These are phyloP conservation scores for Neophaeococcomyces mojaviensis DNA, from an alignment of 2,329 filamentous ascomycete species.

Conservation along the genomic window DNA sequence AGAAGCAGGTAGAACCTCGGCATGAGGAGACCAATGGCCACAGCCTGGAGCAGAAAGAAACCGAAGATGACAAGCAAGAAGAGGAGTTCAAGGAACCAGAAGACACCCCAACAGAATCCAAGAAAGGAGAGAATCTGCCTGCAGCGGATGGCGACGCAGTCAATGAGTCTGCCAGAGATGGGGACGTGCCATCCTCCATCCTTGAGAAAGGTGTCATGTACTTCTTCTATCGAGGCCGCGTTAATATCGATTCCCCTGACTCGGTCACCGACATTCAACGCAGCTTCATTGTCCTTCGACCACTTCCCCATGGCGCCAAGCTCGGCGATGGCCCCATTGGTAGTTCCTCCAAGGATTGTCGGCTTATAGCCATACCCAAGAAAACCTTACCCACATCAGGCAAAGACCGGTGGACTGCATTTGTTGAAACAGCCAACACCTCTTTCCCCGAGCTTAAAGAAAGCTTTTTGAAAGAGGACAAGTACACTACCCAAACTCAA, in stretches of 20 bases:
- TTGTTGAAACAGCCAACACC: constrained; percentile 67
- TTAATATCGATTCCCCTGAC: constrained; percentile 63
- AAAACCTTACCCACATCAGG: constrained; percentile 67
- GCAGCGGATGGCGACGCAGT: constrained; percentile 33
- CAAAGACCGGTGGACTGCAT: constrained; percentile 67
- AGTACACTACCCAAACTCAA: constrained; percentile 69
- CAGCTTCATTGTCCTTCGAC: constrained; percentile 71
- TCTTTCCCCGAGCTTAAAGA: constrained; percentile 65
- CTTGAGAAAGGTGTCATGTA: constrained; percentile 86
- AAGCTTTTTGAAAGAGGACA: constrained; percentile 57
- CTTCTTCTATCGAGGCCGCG: constrained; percentile 77
- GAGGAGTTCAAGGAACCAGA: constrained; percentile 5
- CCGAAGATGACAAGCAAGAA: constrained; percentile 5
- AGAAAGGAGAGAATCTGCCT: constrained; percentile 2
- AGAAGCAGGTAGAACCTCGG: constrained; percentile 3
- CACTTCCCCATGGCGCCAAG: constrained; percentile 61
- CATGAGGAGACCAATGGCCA: constrained; percentile 5
- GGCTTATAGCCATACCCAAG: constrained; percentile 73
- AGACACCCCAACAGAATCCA: neutral
- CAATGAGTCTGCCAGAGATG: constrained; percentile 44
- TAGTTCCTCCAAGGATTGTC: constrained; percentile 53
- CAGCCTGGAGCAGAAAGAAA: neutral
- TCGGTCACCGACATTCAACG: constrained; percentile 66
- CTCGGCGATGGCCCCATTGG: constrained; percentile 52
- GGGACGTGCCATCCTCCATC: constrained; percentile 52